Evolutionary conservation across 2,329 filamentous ascomycete species (phyloP).

Genomic region (Arthrinium puccinioides): DNA sequence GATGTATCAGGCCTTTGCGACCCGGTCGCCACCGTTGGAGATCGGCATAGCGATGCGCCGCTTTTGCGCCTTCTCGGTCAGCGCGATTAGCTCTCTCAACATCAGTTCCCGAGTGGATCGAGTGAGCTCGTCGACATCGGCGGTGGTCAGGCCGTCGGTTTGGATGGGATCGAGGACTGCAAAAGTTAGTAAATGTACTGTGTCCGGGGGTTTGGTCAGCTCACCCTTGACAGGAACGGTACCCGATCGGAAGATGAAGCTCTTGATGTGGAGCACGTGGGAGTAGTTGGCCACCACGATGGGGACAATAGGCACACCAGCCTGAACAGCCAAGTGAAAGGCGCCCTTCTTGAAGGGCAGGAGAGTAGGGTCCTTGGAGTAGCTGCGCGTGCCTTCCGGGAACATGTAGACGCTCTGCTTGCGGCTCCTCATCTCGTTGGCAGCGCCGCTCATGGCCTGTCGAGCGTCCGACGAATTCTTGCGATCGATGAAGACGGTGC

Average conservation of each 20-base stretch:
- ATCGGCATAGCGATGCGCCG: slow-evolving; percentile 20
- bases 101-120: slow-evolving; percentile 65
- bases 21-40: slow-evolving; percentile 17
- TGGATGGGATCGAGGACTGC: slow-evolving; percentile 73
- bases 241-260: slow-evolving; percentile 55
- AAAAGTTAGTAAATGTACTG: neutral
- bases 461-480: slow-evolving; percentile 76
- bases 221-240: slow-evolving; percentile 69
- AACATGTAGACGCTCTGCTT: slow-evolving; percentile 79
- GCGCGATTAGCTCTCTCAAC: slow-evolving; percentile 55
- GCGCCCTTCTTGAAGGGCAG: slow-evolving; percentile 99
- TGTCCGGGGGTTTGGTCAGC: slow-evolving; percentile 8
- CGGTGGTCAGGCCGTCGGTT: slow-evolving; percentile 63
- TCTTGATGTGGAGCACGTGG: slow-evolving; percentile 60
- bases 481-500: slow-evolving; percentile 93
- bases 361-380: slow-evolving; percentile 71
- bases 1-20: slow-evolving; percentile 22
- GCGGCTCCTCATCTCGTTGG: slow-evolving; percentile 65
- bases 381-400: slow-evolving; percentile 88
- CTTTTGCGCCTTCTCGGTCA: slow-evolving; percentile 46
- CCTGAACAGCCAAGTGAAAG: slow-evolving; percentile 92
- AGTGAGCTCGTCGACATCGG: slow-evolving; percentile 71
- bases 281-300: slow-evolving; percentile 76
- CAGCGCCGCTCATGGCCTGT: slow-evolving; percentile 78
- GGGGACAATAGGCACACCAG: slow-evolving; percentile 86